Percentiles rank a stretch among this genome's conserved stretches.
Conservation (phyloP, 108 stramenopile genomes). For the Licmophora abbreviata region DNA sequence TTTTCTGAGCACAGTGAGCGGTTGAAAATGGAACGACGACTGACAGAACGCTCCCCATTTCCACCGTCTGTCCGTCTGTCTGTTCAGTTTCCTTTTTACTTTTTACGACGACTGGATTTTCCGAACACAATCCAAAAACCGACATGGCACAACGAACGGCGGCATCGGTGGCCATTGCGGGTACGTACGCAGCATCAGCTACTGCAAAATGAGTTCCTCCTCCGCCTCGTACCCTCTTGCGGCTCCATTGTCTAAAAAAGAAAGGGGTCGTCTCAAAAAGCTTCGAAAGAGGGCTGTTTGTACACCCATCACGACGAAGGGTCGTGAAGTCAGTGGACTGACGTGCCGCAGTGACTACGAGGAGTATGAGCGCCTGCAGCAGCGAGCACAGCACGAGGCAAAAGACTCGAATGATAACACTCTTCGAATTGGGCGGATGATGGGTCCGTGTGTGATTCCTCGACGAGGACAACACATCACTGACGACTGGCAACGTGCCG, state of each 20-base stretch:
- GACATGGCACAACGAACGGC: no score
- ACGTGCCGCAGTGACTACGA: constrained; percentile 13
- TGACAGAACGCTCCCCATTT: no score
- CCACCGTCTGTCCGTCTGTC: no score
- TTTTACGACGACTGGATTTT: no score
- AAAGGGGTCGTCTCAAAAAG: constrained; percentile 27
- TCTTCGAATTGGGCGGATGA: background rate
- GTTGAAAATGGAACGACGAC: no score
- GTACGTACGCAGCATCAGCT: no score
- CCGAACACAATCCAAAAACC: no score
- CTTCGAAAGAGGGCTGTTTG: constrained; percentile 21
- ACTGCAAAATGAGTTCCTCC: no score
- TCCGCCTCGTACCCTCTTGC: no score
- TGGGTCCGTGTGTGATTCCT: constrained; percentile 11
- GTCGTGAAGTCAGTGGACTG: constrained; percentile 19
- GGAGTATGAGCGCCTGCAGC: constrained; percentile 17
- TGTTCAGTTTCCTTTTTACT: no score
- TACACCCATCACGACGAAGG: constrained; percentile 2
- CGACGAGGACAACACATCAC: constrained; percentile 4
- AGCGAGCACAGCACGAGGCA: background rate
- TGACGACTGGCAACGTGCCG: constrained; percentile 36
- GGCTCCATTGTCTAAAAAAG: constrained; percentile 13
- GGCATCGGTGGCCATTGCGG: no score
- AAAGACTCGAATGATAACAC: background rate
- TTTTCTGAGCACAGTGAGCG: no score